These are phyloP conservation scores for Candida broadrunensis DNA, from an alignment of 805 yeast genomes.

Conservation along the genomic window DNA sequence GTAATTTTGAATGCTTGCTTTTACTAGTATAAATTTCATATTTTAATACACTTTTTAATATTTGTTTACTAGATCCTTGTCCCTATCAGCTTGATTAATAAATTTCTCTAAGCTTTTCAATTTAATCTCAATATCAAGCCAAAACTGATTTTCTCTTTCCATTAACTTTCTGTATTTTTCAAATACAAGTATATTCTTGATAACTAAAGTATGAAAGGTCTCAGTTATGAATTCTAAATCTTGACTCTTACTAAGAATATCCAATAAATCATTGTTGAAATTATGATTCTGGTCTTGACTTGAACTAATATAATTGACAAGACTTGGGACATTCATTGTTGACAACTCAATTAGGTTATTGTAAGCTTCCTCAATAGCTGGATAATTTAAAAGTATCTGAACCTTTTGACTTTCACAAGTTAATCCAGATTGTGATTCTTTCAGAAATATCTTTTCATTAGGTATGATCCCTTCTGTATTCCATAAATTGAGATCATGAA, in stretches of 20 bases:
- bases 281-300: constrained; percentile 15
- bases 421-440: neutral
- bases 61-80: neutral
- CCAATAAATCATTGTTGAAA: constrained; percentile 8
- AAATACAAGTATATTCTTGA: constrained; percentile 26
- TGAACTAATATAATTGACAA: constrained; percentile 15
- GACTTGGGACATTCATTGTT: constrained; percentile 16
- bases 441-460: neutral
- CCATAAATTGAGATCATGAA: constrained; percentile 18
- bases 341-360: constrained; percentile 19
- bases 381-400: constrained; percentile 18
- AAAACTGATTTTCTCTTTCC: constrained; percentile 21
- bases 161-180: constrained; percentile 23
- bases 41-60: constrained; percentile 2
- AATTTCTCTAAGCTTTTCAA: constrained; percentile 7
- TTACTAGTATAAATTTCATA: too few species aligned
- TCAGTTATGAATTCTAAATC: constrained; percentile 13
- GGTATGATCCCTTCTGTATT: constrained; percentile 3
- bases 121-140: constrained; percentile 21
- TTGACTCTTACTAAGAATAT: constrained; percentile 5
- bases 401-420: constrained; percentile 13
- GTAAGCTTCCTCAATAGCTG: constrained; percentile 17
- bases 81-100: constrained; percentile 5
- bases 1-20: neutral
- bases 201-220: constrained; percentile 18